Conservation (phyloP, 1,284 basidiomycete genomes). For the Ganoderma resinaceum region DNA sequence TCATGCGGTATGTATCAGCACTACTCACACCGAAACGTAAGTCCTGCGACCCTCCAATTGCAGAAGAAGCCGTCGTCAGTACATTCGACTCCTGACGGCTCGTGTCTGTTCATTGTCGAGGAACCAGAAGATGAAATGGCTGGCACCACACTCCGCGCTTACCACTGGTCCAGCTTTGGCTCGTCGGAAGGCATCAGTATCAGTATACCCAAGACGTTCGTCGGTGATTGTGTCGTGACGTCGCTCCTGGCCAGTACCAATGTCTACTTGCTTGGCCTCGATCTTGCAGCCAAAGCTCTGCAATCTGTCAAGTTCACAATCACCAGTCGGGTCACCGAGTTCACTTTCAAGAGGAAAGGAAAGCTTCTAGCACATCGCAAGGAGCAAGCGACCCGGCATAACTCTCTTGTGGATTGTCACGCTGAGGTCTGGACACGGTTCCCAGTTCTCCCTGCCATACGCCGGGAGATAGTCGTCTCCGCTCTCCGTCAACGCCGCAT, state of each 20-base stretch:
- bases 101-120: conserved; percentile 52
- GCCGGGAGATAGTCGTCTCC: conserved; percentile 51
- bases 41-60: conserved; percentile 55
- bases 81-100: conserved; percentile 58
- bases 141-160: conserved; percentile 51
- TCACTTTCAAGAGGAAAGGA: conserved; percentile 55
- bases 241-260: conserved; percentile 51
- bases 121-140: too few relatives aligned
- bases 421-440: conserved; percentile 70
- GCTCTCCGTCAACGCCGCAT: conserved; percentile 37
- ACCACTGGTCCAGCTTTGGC: conserved; percentile 65
- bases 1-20: too few relatives aligned
- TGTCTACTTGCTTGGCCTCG: conserved; percentile 52
- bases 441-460: conserved; percentile 63
- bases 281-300: conserved; percentile 40
- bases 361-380: too few relatives aligned
- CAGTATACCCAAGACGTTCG: conserved; percentile 21
- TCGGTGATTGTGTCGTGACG: conserved; percentile 43
- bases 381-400: conserved; percentile 44
- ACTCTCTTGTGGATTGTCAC: conserved; percentile 62
- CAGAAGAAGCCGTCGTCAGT: conserved; percentile 41
- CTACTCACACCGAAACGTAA: too few relatives aligned
- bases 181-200: conserved; percentile 52
- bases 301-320: conserved; percentile 56
- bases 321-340: conserved; percentile 60